Percentiles rank a stretch among this genome's conserved stretches.
Evolutionary conservation across 139 green algal species (phyloP).

Genomic region (Picochlorum sp.): DNA sequence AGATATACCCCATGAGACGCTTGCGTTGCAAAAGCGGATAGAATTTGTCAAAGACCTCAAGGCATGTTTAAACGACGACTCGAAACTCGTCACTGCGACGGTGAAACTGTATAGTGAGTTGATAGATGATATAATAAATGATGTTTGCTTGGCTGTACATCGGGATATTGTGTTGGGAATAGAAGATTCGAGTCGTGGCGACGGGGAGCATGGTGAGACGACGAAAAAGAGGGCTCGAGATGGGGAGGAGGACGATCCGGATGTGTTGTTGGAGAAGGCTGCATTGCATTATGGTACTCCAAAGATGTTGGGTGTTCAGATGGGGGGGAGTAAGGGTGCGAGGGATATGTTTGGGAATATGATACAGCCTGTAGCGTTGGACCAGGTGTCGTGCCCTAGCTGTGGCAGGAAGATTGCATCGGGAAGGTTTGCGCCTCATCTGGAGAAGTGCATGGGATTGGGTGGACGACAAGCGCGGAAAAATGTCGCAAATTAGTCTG

Average conservation of each 20-base stretch:
- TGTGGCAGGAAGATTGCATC: conserved; percentile 58
- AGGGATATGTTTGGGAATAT: conserved; percentile 68
- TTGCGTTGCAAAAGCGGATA: conserved; percentile 11
- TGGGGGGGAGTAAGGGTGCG: conserved; percentile 12
- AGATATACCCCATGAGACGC: conserved; percentile 21
- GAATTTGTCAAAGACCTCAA: conserved; percentile 20
- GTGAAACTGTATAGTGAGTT: conserved; percentile 19
- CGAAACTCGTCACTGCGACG: not conserved
- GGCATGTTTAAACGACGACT: conserved; percentile 9
- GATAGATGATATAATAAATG: conserved; percentile 37
- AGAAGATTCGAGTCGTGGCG: not conserved
- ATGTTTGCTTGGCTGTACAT: conserved; percentile 56
- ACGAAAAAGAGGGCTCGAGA: no score
- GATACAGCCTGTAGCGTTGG: conserved; percentile 60
- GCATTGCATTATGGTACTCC: not conserved
- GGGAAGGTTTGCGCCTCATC: conserved; percentile 66
- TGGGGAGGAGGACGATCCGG: no score
- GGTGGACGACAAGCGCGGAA: conserved; percentile 41
- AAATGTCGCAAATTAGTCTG: not conserved
- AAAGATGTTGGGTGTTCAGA: conserved; percentile 11
- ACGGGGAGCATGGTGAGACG: no score
- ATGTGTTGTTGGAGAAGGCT: not conserved
- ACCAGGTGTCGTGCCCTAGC: conserved; percentile 56
- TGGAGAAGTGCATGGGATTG: conserved; percentile 73
- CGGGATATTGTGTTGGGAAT: conserved; percentile 26